Conservation (phyloP, 2,329 filamentous ascomycete species). For the Trichoderma simmonsii region DNA sequence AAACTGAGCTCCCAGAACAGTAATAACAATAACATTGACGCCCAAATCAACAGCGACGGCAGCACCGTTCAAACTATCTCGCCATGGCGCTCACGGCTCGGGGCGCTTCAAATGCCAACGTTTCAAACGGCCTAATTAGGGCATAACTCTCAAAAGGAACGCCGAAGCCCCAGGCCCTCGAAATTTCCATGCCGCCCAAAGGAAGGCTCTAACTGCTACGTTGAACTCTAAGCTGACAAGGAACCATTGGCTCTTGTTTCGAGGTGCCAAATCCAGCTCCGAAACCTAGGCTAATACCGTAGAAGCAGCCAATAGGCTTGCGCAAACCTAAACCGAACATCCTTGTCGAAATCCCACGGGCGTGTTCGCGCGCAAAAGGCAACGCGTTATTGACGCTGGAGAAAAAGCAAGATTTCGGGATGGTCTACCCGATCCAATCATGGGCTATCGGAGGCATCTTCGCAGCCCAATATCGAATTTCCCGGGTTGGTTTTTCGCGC, state of each 20-base stretch:
- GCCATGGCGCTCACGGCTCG: slow-evolving; percentile 8
- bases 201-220: not conserved
- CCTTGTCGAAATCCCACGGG: not conserved
- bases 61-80: not conserved
- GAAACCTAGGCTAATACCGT: not conserved
- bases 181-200: not conserved
- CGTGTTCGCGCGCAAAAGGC: not conserved
- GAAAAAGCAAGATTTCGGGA: slow-evolving; percentile 9
- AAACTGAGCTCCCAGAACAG: not conserved
- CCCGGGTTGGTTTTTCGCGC: not conserved
- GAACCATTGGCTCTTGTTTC: not conserved
- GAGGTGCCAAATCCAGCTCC: not conserved
- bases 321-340: not conserved
- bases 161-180: not conserved
- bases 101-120: not conserved
- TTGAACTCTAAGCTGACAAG: not conserved
- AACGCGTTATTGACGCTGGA: slow-evolving; percentile 1
- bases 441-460: not conserved
- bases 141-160: not conserved
- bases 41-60: not conserved
- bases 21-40: not conserved
- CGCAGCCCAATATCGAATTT: not conserved
- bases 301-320: not conserved
- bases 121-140: not conserved
- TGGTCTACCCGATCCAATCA: slow-evolving; percentile 13